A percentile compares a stretch with the other conserved stretches of the same genome.
Evolutionary conservation across 1,139 yeast species (phyloP).

Genomic region (Candida sp.): DNA sequence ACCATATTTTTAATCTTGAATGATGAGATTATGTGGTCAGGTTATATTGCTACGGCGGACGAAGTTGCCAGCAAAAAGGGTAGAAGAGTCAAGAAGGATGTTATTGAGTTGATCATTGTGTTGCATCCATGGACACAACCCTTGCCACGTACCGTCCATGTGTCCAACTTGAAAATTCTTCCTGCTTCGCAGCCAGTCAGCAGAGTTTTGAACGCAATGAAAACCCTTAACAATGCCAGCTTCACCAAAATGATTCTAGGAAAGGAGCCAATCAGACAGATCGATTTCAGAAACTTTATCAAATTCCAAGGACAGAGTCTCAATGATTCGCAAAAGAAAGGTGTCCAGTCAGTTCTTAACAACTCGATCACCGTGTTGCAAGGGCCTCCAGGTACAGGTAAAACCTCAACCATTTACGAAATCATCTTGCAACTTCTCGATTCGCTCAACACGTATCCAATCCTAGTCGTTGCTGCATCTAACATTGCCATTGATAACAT

Average conservation of each 20-base stretch:
- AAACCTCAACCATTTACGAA: conserved; percentile 68
- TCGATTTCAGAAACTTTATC: conserved; percentile 58
- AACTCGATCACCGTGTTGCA: conserved; percentile 68
- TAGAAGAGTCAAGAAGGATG: conserved; percentile 17
- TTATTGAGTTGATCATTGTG: conserved; percentile 50
- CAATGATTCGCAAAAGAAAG: conserved; percentile 69
- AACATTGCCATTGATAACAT: conserved; percentile 79
- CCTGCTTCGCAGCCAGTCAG: conserved; percentile 70
- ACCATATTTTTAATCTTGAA: conserved; percentile 47
- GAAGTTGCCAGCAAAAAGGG: conserved; percentile 15
- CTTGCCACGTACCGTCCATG: conserved; percentile 48
- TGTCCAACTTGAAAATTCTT: conserved; percentile 48
- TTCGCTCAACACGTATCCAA: conserved; percentile 61
- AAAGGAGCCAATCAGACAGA: conserved; percentile 60
- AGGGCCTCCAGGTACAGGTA: conserved; percentile 77
- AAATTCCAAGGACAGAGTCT: conserved; percentile 51
- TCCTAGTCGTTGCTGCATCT: conserved; percentile 76
- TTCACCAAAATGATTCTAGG: conserved; percentile 66
- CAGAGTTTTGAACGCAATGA: conserved; percentile 68
- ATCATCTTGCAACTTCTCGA: conserved; percentile 64
- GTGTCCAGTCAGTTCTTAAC: conserved; percentile 70
- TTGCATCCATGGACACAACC: conserved; percentile 58
- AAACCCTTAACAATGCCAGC: conserved; percentile 56
- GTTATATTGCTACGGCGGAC: conserved; percentile 53
- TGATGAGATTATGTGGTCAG: conserved; percentile 44